Evolutionary conservation across 148 eudicot genomes (phyloP).

Genomic region (Simmondsia chinensis): DNA sequence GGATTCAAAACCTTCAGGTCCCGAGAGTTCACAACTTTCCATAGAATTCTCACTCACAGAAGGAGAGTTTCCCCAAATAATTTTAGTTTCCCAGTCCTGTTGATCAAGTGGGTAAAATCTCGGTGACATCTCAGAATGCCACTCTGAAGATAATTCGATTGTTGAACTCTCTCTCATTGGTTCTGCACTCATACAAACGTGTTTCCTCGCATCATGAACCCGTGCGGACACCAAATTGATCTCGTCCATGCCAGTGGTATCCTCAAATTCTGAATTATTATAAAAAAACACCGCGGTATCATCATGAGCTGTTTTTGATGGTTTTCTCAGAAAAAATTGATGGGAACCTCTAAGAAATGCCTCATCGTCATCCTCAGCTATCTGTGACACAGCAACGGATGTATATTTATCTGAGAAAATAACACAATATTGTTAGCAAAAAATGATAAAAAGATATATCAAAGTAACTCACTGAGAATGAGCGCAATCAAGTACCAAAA

Average conservation of each 20-base stretch:
- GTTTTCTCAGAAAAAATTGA: slow-evolving; percentile 29
- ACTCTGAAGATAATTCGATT: slow-evolving; percentile 25
- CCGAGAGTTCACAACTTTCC: slow-evolving; percentile 68
- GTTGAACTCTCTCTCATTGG: slow-evolving; percentile 45
- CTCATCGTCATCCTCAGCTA: slow-evolving; percentile 84
- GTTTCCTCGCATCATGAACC: slow-evolving; percentile 31
- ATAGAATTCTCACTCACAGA: slow-evolving; percentile 30
- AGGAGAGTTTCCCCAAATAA: slow-evolving; percentile 80
- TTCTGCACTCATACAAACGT: slow-evolving; percentile 48
- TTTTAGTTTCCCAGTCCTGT: slow-evolving; percentile 85
- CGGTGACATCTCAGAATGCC: slow-evolving; percentile 27
- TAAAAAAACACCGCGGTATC: slow-evolving; percentile 19
- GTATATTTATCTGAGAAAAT: slow-evolving; percentile 51
- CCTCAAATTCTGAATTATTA: slow-evolving; percentile 26
- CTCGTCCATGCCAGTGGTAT: too few relatives aligned
- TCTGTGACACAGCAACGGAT: slow-evolving; percentile 35
- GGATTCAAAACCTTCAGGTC: slow-evolving; percentile 50
- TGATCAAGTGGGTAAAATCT: slow-evolving; percentile 76
- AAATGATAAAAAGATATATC: too few relatives aligned
- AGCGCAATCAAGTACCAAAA: background rate
- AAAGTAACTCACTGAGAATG: too few relatives aligned
- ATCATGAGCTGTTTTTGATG: slow-evolving; percentile 21
- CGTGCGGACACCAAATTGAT: too few relatives aligned
- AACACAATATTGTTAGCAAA: background rate
- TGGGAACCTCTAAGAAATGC: slow-evolving; percentile 44